Conservation (phyloP, 1,139 yeast genomes). For the Candida anutae region DNA sequence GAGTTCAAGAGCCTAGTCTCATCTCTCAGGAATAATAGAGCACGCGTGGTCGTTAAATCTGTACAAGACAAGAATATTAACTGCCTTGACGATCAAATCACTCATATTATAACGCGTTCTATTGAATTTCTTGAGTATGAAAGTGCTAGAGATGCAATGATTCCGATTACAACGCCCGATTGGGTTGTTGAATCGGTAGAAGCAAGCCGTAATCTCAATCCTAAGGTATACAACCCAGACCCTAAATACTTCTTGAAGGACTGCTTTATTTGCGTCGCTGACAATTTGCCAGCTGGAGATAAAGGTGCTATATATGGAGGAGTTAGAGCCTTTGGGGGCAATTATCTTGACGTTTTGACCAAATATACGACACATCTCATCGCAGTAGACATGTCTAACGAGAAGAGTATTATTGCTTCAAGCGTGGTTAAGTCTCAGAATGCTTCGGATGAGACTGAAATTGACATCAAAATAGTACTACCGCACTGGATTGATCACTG, state of each 20-base stretch:
- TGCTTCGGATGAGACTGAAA: conserved; percentile 18
- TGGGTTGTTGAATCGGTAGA: conserved; percentile 55
- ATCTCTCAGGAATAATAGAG: conserved; percentile 15
- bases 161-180: conserved; percentile 59
- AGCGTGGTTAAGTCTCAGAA: conserved; percentile 20
- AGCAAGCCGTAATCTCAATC: conserved; percentile 39
- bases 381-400: conserved; percentile 48
- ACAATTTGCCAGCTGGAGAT: conserved; percentile 53
- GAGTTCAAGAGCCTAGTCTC: conserved; percentile 14
- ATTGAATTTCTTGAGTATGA: conserved; percentile 49
- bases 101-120: conserved; percentile 52
- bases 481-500: conserved; percentile 79
- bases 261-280: conserved; percentile 52
- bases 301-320: conserved; percentile 61
- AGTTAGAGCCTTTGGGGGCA: conserved; percentile 70
- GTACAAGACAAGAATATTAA: conserved; percentile 17
- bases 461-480: conserved; percentile 52
- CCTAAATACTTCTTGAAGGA: conserved; percentile 57
- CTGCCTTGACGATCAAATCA: conserved; percentile 16
- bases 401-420: conserved; percentile 34
- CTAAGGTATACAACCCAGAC: conserved; percentile 58
- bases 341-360: conserved; percentile 54
- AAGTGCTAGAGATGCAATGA: conserved; percentile 43
- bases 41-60: conserved; percentile 16
- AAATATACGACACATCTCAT: conserved; percentile 73